Percentiles rank a stretch among this genome's conserved stretches.
phyloP scores from a whole-genome alignment of 371 early-diverging fungal species.

The Mortierella sp. region DNA sequence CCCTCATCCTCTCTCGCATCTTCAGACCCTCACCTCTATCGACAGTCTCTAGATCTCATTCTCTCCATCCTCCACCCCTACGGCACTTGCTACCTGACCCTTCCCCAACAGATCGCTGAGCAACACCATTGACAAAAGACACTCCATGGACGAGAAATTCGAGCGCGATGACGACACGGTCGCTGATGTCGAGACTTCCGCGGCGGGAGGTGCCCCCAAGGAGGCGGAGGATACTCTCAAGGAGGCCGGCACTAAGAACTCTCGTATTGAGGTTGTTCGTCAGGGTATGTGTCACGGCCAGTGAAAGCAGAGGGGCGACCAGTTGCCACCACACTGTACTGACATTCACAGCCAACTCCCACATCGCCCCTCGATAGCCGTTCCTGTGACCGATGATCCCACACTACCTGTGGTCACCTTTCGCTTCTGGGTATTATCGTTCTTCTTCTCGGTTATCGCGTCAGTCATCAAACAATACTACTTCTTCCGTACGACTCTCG shows the following conservation, averaged over 20 bases:
- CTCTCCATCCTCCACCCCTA: neutral
- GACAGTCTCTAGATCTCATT: too few relatives aligned
- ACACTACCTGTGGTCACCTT: conserved; percentile 72
- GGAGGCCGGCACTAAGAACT: conserved; percentile 22
- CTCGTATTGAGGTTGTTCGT: conserved; percentile 32
- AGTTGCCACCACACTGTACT: too few relatives aligned
- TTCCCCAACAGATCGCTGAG: neutral
- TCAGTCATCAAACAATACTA: conserved; percentile 61
- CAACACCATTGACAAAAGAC: too few relatives aligned
- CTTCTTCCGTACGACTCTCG: conserved; percentile 48
- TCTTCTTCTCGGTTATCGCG: conserved; percentile 68
- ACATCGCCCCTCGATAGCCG: conserved; percentile 19
- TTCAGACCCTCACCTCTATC: too few relatives aligned
- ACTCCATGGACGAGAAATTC: conserved; percentile 9
- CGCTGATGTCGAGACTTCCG: neutral
- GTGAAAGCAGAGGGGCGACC: too few relatives aligned
- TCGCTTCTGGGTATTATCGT: conserved; percentile 73
- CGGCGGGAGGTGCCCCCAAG: neutral
- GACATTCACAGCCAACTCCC: too few relatives aligned
- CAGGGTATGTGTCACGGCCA: conserved; percentile 23
- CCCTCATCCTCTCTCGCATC: too few relatives aligned
- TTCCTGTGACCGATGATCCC: conserved; percentile 68
- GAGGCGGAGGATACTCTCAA: conserved; percentile 11
- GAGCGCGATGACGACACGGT: conserved; percentile 8
- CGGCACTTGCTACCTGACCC: neutral